Base-by-base conservation (phyloP, 2,329 filamentous ascomycete genomes). In the Aspergillus tanneri region DNA sequence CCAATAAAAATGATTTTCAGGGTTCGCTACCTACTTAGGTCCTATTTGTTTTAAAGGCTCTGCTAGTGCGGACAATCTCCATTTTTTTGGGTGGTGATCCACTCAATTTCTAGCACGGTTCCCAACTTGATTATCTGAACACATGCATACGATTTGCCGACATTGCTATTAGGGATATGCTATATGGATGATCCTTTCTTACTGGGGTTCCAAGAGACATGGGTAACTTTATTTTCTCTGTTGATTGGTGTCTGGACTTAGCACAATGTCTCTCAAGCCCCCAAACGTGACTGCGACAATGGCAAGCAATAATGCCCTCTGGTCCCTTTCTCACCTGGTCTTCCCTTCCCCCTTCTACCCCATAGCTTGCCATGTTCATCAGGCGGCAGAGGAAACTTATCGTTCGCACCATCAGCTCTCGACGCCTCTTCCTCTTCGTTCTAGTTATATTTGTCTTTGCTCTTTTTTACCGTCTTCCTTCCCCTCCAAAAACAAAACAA, bases 391-490 rank as follows among this genome's bases (percentile, higher is more conserved):
- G 30, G 12, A 18, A 18, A 10, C 30, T 18, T 16, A 18, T 5
- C 5, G 10, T 7, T 18, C 30, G 30, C 10, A 18, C 30, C 16
- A 10, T 34, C 30, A 18, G 14, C 4, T 18, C 14, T 34, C 30
- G 30, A 34, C 30, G 30, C 7, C 19, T 34, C 11, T 18, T 34
- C 14, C 12, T 27, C 19, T 50, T 53, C 7, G 23, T 43, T 14
- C 19, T 53, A 1, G 46, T 49, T 8, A 18, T 54, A 8, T n/a
- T 58, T 4, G 23, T 52, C 35, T 38, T 44, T 3, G n/a, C 46
- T 4, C 27, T 48, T 2, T 37, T 43, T 18, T 41, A 47, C 24
- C 36, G 38, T 21, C 40, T 57, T 11, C 53, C 56, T 8, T n/a
- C 18, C 39, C 3, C 18, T 50, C 18, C 50, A 43, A 10, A 42